A percentile compares a stretch with the other conserved stretches of the same genome.
These are phyloP conservation scores for Pluteus cervinus DNA, from an alignment of 768 basidiomycete genomes.

Conservation along the genomic window DNA sequence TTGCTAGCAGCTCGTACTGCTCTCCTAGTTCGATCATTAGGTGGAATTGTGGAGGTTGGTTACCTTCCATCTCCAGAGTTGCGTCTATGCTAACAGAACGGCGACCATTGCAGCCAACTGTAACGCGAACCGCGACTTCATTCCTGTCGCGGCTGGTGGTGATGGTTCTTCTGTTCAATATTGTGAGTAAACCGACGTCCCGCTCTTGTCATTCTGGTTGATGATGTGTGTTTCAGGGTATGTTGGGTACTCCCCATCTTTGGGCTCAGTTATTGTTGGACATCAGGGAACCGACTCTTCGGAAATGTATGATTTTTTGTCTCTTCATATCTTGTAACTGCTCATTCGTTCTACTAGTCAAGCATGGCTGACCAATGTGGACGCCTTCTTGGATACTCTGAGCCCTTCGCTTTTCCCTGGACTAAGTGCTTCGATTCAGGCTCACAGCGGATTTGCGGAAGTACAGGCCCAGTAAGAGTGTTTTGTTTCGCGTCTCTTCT, in stretches of 20 bases:
- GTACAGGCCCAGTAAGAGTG: constrained; percentile 32
- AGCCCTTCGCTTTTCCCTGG: constrained; percentile 41
- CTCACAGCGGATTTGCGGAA: constrained; percentile 38
- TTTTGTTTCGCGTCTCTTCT: background rate
- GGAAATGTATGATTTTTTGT: constrained; percentile 22
- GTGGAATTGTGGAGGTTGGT: constrained; percentile 44
- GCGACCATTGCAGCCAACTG: constrained; percentile 26
- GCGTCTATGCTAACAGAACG: background rate
- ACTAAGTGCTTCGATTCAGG: constrained; percentile 30
- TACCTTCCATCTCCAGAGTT: background rate
- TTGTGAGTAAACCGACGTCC: constrained; percentile 21
- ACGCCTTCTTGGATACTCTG: constrained; percentile 24
- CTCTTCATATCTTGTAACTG: background rate
- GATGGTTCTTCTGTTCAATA: constrained; percentile 31
- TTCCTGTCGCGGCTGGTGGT: constrained; percentile 39
- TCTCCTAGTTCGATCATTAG: constrained; percentile 26
- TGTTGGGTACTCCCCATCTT: constrained; percentile 26
- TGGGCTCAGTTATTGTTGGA: constrained; percentile 31
- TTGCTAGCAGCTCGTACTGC: constrained; percentile 41
- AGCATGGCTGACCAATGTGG: constrained; percentile 31
- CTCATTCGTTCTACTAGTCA: constrained; percentile 15
- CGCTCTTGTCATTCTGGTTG: background rate
- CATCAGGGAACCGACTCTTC: constrained; percentile 37
- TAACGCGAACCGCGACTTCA: constrained; percentile 32
- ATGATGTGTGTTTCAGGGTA: constrained; percentile 9